A percentile compares a stretch with the other conserved stretches of the same genome.
These are phyloP conservation scores for Kurtzmaniella natalensis DNA, from an alignment of 1,139 yeast genomes.

Conservation along the genomic window DNA sequence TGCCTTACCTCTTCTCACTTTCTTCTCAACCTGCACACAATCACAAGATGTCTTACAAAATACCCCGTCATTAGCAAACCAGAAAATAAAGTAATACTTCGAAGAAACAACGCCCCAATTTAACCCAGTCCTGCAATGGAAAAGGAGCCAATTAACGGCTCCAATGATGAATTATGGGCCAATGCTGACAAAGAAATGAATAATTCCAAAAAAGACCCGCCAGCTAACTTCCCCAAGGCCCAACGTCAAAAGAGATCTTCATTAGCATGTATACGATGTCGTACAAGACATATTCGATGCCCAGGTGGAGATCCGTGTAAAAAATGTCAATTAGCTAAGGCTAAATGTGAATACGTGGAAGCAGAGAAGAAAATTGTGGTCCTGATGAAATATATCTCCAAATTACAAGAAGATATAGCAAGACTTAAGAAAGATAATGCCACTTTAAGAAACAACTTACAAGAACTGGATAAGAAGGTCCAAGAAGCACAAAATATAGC, in stretches of 20 bases:
- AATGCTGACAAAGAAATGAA: conserved; percentile 1
- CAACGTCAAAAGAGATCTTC: conserved; percentile 29
- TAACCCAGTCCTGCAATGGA: neutral
- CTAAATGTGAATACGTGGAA: conserved; percentile 70
- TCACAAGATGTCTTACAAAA: no score
- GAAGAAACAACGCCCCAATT: neutral
- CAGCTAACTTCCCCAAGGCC: neutral
- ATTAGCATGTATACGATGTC: conserved; percentile 62
- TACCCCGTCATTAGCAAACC: neutral
- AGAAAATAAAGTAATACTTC: neutral
- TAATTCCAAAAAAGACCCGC: conserved; percentile 4
- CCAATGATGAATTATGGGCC: neutral
- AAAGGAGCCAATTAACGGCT: neutral
- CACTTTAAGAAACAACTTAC: conserved; percentile 42
- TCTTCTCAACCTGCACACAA: no score
- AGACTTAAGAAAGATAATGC: conserved; percentile 52
- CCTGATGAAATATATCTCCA: conserved; percentile 66
- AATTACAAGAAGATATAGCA: conserved; percentile 65
- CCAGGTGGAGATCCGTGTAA: conserved; percentile 79
- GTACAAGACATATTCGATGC: conserved; percentile 73
- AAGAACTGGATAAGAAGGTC: conserved; percentile 20
- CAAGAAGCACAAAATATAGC: conserved; percentile 5
- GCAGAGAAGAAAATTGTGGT: conserved; percentile 77
- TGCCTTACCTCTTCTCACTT: neutral
- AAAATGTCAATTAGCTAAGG: conserved; percentile 55